A percentile compares a stretch with the other conserved stretches of the same genome.
phyloP scores from a whole-genome alignment of 176 grass and related monocot species.

The Bromus sterilis region DNA sequence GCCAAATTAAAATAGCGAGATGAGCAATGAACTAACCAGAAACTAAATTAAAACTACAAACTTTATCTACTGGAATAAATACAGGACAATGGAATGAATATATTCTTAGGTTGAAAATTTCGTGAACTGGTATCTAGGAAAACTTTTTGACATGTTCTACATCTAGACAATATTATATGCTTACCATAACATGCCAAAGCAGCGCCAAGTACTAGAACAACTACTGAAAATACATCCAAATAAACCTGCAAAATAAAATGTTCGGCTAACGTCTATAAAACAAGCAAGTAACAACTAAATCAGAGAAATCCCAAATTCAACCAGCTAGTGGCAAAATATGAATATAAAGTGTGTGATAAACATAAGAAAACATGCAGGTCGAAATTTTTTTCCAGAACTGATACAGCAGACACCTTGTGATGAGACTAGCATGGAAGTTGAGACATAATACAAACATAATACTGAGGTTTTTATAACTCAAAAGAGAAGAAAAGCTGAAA shows the following conservation, averaged over 20 bases:
- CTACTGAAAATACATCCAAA: conserved; percentile 88
- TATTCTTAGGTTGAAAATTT: neutral
- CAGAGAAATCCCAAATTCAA: neutral
- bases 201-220: conserved; percentile 62
- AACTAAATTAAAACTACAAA: conserved; percentile 3
- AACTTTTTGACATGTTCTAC: neutral
- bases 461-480: neutral
- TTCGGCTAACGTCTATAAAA: neutral
- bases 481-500: neutral
- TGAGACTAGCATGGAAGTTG: conserved; percentile 12
- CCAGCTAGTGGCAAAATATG: neutral
- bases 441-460: conserved; percentile 18
- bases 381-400: neutral
- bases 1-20: neutral
- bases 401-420: neutral
- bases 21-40: neutral
- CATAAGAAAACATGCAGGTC: conserved; percentile 5
- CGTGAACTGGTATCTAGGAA: conserved; percentile 4
- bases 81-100: conserved; percentile 9
- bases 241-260: conserved; percentile 78
- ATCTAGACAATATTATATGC: conserved; percentile 17
- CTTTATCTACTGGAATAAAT: neutral
- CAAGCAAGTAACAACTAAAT: conserved; percentile 12
- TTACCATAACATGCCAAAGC: conserved; percentile 94
- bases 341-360: neutral